Evolutionary conservation across 139 green algal genomes (phyloP), one percentile per base, ranked within the genome.

Genomic region (Yamagishiella unicocca): DNA sequence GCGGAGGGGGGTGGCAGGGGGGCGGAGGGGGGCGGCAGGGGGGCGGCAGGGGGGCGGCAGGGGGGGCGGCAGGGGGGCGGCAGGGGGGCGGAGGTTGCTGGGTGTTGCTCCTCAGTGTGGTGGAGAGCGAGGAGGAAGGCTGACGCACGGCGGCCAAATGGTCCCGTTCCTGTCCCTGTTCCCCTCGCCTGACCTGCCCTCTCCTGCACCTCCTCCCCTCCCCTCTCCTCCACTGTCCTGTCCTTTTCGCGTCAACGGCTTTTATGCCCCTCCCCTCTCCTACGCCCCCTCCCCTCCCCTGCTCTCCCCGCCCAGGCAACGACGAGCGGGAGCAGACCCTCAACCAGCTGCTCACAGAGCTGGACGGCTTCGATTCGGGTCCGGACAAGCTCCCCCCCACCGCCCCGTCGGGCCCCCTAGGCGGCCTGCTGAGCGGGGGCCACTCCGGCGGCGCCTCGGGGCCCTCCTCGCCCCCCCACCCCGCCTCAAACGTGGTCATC

Each of bases 291-390:
- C 17, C 22, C 58, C 58, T 31, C 17, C 58, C 58, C 22, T 22
- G 24, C 58, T 31, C 14, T 31, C 27, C 58, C 58, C 58, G 19
- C 21, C 9, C 70, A 78, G 97, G 97, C 90, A 99, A 99, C 83
- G 97, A 99, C 82, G 97, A 99, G 94, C 93, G 97, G 42, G 97
- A 99, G 95, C 97, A 87, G 82, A 96, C 94, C 42, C 95, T 96
- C 91, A 96, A 96, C 89, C 94, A 96, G 93, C 94, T 97, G 83
- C 93, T 98, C 29, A 95, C 94, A 74, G 97, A 99, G 93, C 98
- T 99, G 87, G 90, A 93, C 68, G 90, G 97, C 45, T 99, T 99
- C 89, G 97, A 99, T 93, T 58, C 17, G 3, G 70, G 70, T 5
- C 70, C 70, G 9, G 70, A 78, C 42, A 78, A 55, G 70, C 38